These are phyloP conservation scores for Echinosophora koreensis DNA, from an alignment of 306 rosid species.

Conservation along the genomic window DNA sequence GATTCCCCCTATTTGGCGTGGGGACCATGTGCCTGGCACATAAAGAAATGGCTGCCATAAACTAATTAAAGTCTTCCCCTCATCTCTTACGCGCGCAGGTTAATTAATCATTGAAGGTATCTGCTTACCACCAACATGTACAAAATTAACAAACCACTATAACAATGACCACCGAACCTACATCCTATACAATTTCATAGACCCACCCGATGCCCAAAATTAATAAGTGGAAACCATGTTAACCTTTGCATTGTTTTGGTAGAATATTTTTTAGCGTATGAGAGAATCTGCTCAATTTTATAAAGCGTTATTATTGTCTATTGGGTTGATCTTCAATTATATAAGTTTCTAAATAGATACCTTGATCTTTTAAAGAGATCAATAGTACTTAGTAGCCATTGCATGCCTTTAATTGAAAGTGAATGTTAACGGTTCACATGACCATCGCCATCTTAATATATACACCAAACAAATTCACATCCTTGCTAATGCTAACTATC, in stretches of 20 bases:
- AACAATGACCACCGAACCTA: constrained; percentile 46
- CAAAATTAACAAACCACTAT: constrained; percentile 36
- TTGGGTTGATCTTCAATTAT: constrained; percentile 44
- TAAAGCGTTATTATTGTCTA: neutral
- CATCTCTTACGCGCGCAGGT: constrained; percentile 31
- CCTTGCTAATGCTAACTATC: constrained; percentile 3
- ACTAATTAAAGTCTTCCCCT: constrained; percentile 24
- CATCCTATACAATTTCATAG: constrained; percentile 24
- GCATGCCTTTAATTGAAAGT: constrained; percentile 44
- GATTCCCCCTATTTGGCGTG: constrained; percentile 49
- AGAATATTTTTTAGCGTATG: constrained; percentile 26
- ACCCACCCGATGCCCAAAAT: constrained; percentile 22
- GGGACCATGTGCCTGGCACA: constrained; percentile 50
- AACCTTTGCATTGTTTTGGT: constrained; percentile 4
- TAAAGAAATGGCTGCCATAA: constrained; percentile 38
- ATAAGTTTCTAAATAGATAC: constrained; percentile 36
- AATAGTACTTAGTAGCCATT: constrained; percentile 1
- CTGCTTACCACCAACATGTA: constrained; percentile 37
- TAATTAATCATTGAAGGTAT: constrained; percentile 51
- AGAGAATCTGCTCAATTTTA: constrained; percentile 43
- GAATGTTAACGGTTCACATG: constrained; percentile 41
- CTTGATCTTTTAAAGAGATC: constrained; percentile 23
- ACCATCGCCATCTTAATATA: constrained; percentile 25
- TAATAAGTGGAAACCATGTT: constrained; percentile 38
- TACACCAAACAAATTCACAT: constrained; percentile 17